Evolutionary conservation across 441 rosid species (phyloP).

Genomic region (Corymbia calophylla): DNA sequence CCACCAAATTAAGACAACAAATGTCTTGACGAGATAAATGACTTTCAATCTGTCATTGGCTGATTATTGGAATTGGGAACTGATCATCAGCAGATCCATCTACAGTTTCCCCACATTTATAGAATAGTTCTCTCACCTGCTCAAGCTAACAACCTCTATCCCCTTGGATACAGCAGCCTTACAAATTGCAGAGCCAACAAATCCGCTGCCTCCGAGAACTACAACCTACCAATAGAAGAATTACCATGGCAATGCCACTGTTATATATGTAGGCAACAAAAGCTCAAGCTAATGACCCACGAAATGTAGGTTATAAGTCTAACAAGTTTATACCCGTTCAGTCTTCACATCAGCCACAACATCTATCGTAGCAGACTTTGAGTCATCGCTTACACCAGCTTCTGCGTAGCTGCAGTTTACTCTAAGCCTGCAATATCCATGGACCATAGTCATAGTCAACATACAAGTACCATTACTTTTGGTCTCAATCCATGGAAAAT

Average conservation of each 20-base stretch:
- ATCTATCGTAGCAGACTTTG: slow-evolving; percentile 51
- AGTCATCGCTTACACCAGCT: slow-evolving; percentile 31
- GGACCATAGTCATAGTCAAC: neutral
- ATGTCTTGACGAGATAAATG: neutral
- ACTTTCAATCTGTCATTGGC: neutral
- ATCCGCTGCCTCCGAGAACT: slow-evolving; percentile 88
- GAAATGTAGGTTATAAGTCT: neutral
- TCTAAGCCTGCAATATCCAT: slow-evolving; percentile 41
- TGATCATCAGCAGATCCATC: neutral
- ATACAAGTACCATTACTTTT: neutral
- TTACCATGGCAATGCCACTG: neutral
- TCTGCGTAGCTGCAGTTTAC: slow-evolving; percentile 59
- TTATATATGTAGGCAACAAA: neutral
- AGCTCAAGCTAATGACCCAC: neutral
- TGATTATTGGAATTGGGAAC: neutral
- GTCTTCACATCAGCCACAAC: slow-evolving; percentile 72
- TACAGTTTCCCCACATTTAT: neutral
- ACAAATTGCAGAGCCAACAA: slow-evolving; percentile 91
- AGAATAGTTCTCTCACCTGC: slow-evolving; percentile 43
- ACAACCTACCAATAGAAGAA: slow-evolving; percentile 52
- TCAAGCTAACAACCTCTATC: slow-evolving; percentile 73
- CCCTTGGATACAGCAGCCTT: slow-evolving; percentile 85
- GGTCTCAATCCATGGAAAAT: neutral
- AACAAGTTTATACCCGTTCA: slow-evolving; percentile 44
- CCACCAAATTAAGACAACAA: neutral